Percentiles rank a stretch among this genome's conserved stretches.
These are phyloP conservation scores for Tagetes erecta DNA, from an alignment of 129 eudicot genomes.

Conservation along the genomic window DNA sequence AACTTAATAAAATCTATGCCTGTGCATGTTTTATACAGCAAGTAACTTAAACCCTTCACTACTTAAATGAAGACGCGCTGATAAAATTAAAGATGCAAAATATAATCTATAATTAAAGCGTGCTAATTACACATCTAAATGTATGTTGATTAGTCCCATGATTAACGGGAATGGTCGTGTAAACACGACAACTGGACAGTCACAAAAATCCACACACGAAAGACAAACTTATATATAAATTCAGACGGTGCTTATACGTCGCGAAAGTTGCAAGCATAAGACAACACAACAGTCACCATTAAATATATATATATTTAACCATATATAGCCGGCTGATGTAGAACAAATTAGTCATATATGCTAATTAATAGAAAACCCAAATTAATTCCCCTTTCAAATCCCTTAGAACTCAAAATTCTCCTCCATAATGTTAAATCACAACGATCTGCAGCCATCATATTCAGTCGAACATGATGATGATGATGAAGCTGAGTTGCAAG, in stretches of 20 bases:
- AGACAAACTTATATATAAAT: constrained; percentile 25
- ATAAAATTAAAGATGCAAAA: no score
- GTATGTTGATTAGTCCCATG: background rate
- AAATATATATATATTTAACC: constrained; percentile 25
- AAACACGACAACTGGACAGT: constrained; percentile 16
- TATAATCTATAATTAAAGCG: constrained; percentile 17
- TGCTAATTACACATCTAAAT: background rate
- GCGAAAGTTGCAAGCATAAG: constrained; percentile 34
- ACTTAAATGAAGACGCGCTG: no score
- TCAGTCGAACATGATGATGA: constrained; percentile 42
- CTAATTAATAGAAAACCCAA: constrained; percentile 22
- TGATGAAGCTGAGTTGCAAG: constrained; percentile 31
- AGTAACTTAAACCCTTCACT: no score
- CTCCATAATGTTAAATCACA: constrained; percentile 22
- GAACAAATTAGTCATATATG: constrained; percentile 8
- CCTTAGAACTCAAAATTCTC: background rate
- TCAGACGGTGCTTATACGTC: constrained; percentile 22
- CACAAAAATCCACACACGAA: constrained; percentile 19
- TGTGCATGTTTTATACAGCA: no score
- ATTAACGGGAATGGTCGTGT: constrained; percentile 11
- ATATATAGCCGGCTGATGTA: constrained; percentile 31
- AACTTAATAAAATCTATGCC: no score
- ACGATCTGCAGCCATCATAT: constrained; percentile 26
- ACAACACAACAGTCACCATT: constrained; percentile 34
- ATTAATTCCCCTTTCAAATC: background rate